Evolutionary conservation across 345 rosid species (phyloP), one percentile per base, ranked within the genome.

Genomic region (Citrus cavaleriei): DNA sequence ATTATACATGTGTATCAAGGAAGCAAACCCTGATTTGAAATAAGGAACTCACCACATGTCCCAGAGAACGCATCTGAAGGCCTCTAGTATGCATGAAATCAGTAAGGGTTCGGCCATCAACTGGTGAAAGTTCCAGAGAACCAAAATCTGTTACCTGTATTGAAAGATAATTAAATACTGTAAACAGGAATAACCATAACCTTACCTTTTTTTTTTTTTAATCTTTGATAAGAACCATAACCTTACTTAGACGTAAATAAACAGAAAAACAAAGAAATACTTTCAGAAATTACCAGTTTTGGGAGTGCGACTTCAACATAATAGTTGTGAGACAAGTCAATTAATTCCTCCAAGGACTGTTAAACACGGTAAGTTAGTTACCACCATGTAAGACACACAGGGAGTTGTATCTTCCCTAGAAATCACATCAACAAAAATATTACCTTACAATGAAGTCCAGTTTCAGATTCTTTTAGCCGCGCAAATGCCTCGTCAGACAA

Each of bases 11-110:
- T 24, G 32, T 40, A 49, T 34, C 27, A 14, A 66, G 64, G 68
- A 80, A 70, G 68, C 21, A 83, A 78, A 73, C 35, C 74, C 59
- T 38, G 60, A 68, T 49, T 74, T 28, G 30, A 74, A 70, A 69
- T 28, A 64, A 42, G 79, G 68, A 63, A 87, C 99, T 94, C 88
- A 96, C 99, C 73, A 96, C 95, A 77, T 84, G 93, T 81, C 99
- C 99, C 71, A 96, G 78, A 42, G 99, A 96, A 76, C 93, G 94
- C 97, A 96, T 93, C 82, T 86, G 90, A 85, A 96, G 97, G 84
- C 99, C 99, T 86, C 99, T 96, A 75, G 99, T 92, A 83, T 96
- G 99, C 99, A 96, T 93, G 87, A 96, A 96, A 85, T 96, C 99
- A 72, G 98, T 96, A 72, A 96, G 86, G 76, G 99, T 96, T 85